A percentile compares a stretch with the other conserved stretches of the same genome.
These are phyloP conservation scores for Colletotrichum eremochloae DNA, from an alignment of 2,329 filamentous ascomycete species.

Conservation along the genomic window DNA sequence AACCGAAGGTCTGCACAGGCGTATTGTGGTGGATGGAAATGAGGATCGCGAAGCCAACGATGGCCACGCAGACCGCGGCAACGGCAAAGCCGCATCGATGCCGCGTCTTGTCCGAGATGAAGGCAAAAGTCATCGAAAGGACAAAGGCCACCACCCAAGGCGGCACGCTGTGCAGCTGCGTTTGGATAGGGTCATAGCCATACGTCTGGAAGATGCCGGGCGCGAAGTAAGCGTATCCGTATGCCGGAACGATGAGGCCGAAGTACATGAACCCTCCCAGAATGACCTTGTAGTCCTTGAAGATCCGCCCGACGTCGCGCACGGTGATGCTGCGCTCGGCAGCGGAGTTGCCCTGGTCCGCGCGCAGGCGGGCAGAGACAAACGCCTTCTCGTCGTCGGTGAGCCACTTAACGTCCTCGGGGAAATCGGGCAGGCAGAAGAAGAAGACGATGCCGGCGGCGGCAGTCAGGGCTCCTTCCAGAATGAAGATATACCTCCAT, in stretches of 20 bases:
- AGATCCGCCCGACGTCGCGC: conserved; percentile 71
- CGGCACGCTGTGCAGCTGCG: conserved; percentile 70
- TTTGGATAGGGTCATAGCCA: conserved; percentile 70
- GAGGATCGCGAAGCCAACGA: conserved; percentile 82
- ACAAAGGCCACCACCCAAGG: conserved; percentile 79
- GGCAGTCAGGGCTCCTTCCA: conserved; percentile 77
- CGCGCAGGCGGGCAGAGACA: conserved; percentile 74
- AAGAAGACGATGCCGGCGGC: conserved; percentile 72
- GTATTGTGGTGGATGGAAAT: conserved; percentile 77
- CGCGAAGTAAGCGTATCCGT: conserved; percentile 83
- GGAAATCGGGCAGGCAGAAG: conserved; percentile 81
- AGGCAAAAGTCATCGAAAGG: conserved; percentile 82
- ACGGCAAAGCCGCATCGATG: conserved; percentile 84
- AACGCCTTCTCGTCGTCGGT: conserved; percentile 76
- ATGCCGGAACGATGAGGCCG: conserved; percentile 82
- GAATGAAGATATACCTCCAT: conserved; percentile 88
- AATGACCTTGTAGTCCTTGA: conserved; percentile 82
- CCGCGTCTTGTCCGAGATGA: conserved; percentile 75
- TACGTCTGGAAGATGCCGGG: conserved; percentile 79
- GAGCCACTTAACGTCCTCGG: conserved; percentile 81
- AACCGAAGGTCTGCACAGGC: conserved; percentile 78
- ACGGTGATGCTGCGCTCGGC: conserved; percentile 72
- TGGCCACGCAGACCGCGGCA: conserved; percentile 75
- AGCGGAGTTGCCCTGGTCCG: conserved; percentile 77
- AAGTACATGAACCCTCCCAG: conserved; percentile 86